Evolutionary conservation across 441 rosid genomes (phyloP), one percentile per base, ranked within the genome.

Genomic region (Daphne laureola): DNA sequence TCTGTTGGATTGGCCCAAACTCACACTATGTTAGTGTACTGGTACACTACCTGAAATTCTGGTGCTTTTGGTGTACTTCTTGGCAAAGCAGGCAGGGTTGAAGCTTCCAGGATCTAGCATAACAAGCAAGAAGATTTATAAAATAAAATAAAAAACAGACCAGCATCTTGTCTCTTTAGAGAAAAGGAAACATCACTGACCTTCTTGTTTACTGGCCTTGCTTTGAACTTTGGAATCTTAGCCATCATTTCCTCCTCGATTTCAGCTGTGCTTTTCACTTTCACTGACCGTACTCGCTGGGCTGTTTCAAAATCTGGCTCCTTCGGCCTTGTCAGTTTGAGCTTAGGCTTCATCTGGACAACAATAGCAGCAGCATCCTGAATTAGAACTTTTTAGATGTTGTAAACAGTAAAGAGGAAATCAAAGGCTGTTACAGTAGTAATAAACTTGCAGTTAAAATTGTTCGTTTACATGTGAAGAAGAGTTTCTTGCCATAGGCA

Each of bases 161-260:
- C 31, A 49, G 44, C 8, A 31, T 31, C 38, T 31, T 31, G 9
- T 31, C 9, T 2, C 9, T 2, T 7, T 31, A 7, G 38, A 31
- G 38, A 31, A 31, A 31, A 31, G 9, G 11, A 4, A 31, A 8
- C 38, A 6, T 31, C 38, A 31, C 38, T 31, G 65, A 87, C 99
- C 96, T 87, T 93, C 77, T 85, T 93, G 83, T 90, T 93, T 44
- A 93, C 43, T 31, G 93, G 95, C 61, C 93, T 78, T 61, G 99
- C 99, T 82, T 85, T 90, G 70, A 93, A 93, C 69, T 93, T 93
- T 0, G 97, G 96, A 61, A 87, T 79, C 67, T 93, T 87, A 55
- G 97, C 83, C 88, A 93, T 75, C 90, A 93, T 82, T 79, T 93
- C 97, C 78, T 87, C 99, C 72, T 93, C 99, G 57, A 93, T 78